Evolutionary conservation across 2,329 filamentous ascomycete species (phyloP), one percentile per base, ranked within the genome.

Genomic region (Fusarium nisikadoi): DNA sequence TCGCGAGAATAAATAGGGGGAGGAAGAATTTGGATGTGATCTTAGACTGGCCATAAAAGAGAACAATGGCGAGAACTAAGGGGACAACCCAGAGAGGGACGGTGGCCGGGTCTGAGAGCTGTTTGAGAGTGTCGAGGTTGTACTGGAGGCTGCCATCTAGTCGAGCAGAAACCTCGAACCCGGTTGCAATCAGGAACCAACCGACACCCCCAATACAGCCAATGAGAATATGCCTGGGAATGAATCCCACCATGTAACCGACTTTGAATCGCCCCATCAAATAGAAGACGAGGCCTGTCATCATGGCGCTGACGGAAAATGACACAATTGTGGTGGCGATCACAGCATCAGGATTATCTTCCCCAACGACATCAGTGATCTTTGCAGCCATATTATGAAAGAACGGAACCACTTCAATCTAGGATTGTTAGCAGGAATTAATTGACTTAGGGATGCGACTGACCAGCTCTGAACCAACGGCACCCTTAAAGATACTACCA

Each of bases 351-450:
- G 93, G 90, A 31, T 96, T 91, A 25, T 95, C 91, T 70, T 92
- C 89, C 20, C 95, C 94, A 72, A 99, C 91, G 46, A 88, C 86
- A 19, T 86, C 85, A 73, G 96, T 90, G 78, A 98, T 98, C 35
- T 92, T 95, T 71, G 92, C 91, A 2, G 96, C 95, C 95, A 99
- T 99, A 78, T 95, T 97, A 83, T 99, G 96, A 80, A 99, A 98
- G 83, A 99, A 99, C 1, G 95, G 96, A 2, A 99, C 95, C 2
- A 98, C 95, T 83, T 99, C 96, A 74, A 98, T 99, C 89, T 92
- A 70, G 25, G 69, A 53, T 12, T 54, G 65, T 70, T 45, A 73
- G 62, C 57, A 38, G 25, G 25, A 11, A 43, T 43, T 20, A 36
- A 19, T 23, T 23, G 16, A 42, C 20, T 27, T 25, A 62, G 36